phyloP scores from a whole-genome alignment of 1,284 basidiomycete genomes.

The Trichosporon faecale region DNA sequence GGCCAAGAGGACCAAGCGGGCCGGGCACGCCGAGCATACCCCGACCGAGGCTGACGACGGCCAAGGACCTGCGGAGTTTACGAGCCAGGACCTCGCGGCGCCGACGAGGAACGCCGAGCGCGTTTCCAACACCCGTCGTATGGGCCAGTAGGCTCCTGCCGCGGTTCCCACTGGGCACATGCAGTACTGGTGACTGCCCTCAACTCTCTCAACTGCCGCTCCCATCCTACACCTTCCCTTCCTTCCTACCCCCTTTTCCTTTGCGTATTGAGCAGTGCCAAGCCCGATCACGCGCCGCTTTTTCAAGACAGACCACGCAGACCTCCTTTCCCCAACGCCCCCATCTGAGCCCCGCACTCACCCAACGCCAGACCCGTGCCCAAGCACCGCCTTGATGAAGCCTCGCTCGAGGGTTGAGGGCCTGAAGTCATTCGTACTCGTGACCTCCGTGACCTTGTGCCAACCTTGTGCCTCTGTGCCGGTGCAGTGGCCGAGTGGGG shows the following conservation, averaged over 20 bases:
- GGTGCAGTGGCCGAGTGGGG: too few relatives aligned
- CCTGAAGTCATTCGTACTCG: not conserved
- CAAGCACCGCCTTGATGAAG: not conserved
- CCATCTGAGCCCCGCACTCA: not conserved
- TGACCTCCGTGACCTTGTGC: not conserved
- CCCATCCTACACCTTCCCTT: too few relatives aligned
- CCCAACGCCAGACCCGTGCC: not conserved
- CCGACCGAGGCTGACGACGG: not conserved
- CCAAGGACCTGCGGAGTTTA: not conserved
- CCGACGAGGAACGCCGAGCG: not conserved
- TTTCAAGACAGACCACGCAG: not conserved
- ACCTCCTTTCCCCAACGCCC: not conserved
- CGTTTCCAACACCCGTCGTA: not conserved
- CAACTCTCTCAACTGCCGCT: not conserved
- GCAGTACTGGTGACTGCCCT: not conserved
- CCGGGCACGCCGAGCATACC: not conserved
- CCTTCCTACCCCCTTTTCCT: too few relatives aligned
- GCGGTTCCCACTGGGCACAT: not conserved
- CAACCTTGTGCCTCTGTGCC: not conserved
- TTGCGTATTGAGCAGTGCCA: too few relatives aligned
- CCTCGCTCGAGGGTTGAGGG: too few relatives aligned
- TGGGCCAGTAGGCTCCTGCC: too few relatives aligned
- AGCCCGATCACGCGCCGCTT: not conserved
- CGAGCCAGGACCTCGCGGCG: not conserved
- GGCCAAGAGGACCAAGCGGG: not conserved